Evolutionary conservation across 169 alveolate genomes (phyloP).

Genomic region (Besnoitia besnoiti): DNA sequence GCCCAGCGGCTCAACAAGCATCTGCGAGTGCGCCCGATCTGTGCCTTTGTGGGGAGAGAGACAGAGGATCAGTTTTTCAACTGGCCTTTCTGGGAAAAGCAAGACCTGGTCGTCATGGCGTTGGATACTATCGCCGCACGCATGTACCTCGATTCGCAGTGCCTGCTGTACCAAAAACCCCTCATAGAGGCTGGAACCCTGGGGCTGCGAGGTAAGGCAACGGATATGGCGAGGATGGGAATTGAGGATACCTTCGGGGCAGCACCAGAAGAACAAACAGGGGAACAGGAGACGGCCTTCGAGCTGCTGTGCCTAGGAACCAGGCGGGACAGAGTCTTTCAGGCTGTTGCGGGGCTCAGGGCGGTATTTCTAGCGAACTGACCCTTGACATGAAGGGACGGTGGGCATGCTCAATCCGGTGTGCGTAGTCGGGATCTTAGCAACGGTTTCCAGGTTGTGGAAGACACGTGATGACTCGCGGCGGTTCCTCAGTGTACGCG

Average conservation of each 20-base stretch:
- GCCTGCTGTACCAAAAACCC: slow-evolving; percentile 98
- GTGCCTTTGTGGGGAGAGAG: slow-evolving; percentile 31
- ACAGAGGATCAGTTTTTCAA: background rate
- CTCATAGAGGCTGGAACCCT: slow-evolving; percentile 98
- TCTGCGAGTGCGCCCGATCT: slow-evolving; percentile 32
- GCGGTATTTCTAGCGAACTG: no score
- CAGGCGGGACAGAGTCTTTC: background rate
- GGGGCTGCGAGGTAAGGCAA: slow-evolving; percentile 96
- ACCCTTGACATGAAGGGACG: no score
- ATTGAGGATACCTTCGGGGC: background rate
- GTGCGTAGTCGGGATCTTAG: no score
- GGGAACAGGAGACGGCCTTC: background rate
- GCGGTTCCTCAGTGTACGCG: background rate
- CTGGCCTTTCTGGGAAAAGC: slow-evolving; percentile 22
- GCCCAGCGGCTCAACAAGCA: slow-evolving; percentile 32
- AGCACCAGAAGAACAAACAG: background rate
- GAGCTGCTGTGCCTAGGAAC: no score
- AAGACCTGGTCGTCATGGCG: slow-evolving; percentile 59
- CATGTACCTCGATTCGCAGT: slow-evolving; percentile 95
- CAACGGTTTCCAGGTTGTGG: no score
- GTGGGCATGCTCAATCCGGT: no score
- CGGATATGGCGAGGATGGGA: no score
- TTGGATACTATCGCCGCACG: slow-evolving; percentile 88
- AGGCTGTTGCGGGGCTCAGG: background rate
- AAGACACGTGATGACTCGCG: no score